Evolutionary conservation across 169 alveolate species (phyloP).

Genomic region (Plasmodium vivax): DNA sequence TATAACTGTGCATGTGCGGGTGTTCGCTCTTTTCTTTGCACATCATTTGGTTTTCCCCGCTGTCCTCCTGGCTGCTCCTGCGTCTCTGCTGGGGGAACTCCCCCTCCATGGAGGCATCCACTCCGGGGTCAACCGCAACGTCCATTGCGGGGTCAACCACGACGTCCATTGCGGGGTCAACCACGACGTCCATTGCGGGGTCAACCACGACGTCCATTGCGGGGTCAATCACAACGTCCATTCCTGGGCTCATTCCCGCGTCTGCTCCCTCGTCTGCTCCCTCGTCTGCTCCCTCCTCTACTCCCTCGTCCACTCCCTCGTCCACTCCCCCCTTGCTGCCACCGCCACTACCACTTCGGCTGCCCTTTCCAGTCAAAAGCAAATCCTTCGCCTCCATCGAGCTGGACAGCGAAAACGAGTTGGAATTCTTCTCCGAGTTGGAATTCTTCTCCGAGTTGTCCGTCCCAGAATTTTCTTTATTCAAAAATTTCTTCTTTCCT

Average conservation of each 20-base stretch:
- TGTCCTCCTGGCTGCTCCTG: neutral
- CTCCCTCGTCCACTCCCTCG: neutral
- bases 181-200: too few relatives aligned
- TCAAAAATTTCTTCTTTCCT: neutral
- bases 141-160: too few relatives aligned
- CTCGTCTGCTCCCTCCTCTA: too few relatives aligned
- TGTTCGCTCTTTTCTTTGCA: neutral
- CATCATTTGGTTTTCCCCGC: neutral
- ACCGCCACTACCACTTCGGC: neutral
- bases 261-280: neutral
- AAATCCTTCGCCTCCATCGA: neutral
- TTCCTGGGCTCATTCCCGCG: neutral
- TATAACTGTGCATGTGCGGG: neutral
- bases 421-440: neutral
- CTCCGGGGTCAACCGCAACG: too few relatives aligned
- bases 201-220: too few relatives aligned
- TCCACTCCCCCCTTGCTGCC: neutral
- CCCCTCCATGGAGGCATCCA: neutral
- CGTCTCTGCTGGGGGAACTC: neutral
- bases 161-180: too few relatives aligned
- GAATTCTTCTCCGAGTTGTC: neutral
- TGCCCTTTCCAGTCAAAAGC: neutral
- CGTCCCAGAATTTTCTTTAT: neutral
- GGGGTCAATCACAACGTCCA: too few relatives aligned
- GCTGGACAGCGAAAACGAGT: slow-evolving; percentile 7